These are phyloP conservation scores for Cyberlindnera americana DNA, from an alignment of 805 yeast species.

Conservation along the genomic window DNA sequence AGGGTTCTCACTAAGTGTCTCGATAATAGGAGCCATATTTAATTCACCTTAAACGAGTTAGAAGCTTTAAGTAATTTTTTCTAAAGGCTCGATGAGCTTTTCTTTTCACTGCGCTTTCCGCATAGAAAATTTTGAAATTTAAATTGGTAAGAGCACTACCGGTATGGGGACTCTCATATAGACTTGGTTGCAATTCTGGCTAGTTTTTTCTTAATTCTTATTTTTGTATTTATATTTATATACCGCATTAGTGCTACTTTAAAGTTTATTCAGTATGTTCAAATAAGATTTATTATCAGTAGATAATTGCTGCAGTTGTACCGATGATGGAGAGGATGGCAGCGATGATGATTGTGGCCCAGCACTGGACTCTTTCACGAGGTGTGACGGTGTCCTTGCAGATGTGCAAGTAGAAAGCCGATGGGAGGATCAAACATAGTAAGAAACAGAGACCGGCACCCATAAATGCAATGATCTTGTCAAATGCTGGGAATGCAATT, in stretches of 20 bases:
- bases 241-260: too few species aligned
- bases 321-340: conserved; percentile 52
- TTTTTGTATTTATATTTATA: neutral
- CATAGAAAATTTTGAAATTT: neutral
- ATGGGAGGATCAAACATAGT: conserved; percentile 76
- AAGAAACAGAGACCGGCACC: conserved; percentile 80
- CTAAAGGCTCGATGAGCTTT: conserved; percentile 7
- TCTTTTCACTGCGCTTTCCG: neutral
- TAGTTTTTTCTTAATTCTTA: neutral
- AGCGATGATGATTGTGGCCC: conserved; percentile 43
- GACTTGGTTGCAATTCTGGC: too few species aligned
- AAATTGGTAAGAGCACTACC: neutral
- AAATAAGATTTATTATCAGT: conserved; percentile 5
- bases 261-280: too few species aligned
- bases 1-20: conserved; percentile 10
- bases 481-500: conserved; percentile 71
- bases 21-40: conserved; percentile 2
- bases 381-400: conserved; percentile 42
- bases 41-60: neutral
- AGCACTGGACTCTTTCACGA: conserved; percentile 38
- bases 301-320: conserved; percentile 48
- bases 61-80: too few species aligned
- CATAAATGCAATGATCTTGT: conserved; percentile 71
- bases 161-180: neutral
- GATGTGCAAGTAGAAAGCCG: conserved; percentile 61